Base-by-base conservation (phyloP, 208 protist species). In the Acanthamoeba triangularis region DNA sequence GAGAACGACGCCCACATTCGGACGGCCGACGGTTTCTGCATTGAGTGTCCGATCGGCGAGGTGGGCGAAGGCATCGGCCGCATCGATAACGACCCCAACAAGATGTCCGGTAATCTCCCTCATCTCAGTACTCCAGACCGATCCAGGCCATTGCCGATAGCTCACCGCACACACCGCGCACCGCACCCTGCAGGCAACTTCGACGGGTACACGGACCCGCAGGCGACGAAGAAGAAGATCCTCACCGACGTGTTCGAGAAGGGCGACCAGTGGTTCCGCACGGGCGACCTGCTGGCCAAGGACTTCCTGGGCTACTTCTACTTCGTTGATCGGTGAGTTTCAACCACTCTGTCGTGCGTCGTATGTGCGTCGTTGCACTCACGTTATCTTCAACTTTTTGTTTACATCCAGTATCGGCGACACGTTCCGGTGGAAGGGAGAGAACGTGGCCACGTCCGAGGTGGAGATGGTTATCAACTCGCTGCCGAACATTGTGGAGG, bases 361-460 rank as follows among this genome's bases (percentile, higher is more conserved):
- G 72, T 52, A 2, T 7, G 10, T 52, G 37, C 11, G 4, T 47
- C 8, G 74, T 82, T 52, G 25, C 35, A 8, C 18, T 56, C 16
- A 56, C 7, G 52, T 23, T 20, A 20, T 20, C 5, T 14, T 56
- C 52, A 14, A 20, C 61, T 5, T 33, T 67, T 23, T 23, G 3
- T 23, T 6, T 28, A 3, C 16, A 11, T 72, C 16, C 76, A 88
- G 96, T 0, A 94, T 95, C 16, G 97, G 97, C 30, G 97, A 97
- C 72, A 97, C 97, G 25, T 97, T 96, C 90, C 95, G 97, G 13
- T 97, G 96, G 95, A 96, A 97, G 90, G 96, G 97, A 59, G 97
- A 97, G 95, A 97, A 97, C 72, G 97, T 97, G 80, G 49, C 85
- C 23, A 97, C 97, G 18, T 69, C 93, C 6, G 96, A 97, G 85